Percentiles rank a stretch among this genome's conserved stretches.
phyloP scores from a whole-genome alignment of 768 basidiomycete species.

The Tylopilus sp. region DNA sequence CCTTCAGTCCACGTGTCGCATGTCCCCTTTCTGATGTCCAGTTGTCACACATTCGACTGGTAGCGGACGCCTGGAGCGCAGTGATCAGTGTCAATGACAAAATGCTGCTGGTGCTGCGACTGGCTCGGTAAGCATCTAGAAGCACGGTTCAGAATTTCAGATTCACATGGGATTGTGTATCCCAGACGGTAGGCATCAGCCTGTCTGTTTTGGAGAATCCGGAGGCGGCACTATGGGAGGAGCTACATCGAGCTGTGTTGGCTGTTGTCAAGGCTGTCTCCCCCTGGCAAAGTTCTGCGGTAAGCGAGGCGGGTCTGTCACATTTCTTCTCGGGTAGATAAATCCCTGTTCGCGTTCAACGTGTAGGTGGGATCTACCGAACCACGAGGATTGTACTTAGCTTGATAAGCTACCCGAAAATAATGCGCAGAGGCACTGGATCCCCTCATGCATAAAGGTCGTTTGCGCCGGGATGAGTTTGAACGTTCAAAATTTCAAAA shows the following conservation, averaged over 20 bases:
- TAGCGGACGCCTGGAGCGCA: background rate
- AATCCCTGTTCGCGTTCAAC: too few species aligned
- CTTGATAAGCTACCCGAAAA: too few species aligned
- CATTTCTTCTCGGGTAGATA: too few species aligned
- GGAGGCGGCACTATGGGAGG: background rate
- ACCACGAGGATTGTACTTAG: too few species aligned
- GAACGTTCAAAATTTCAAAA: too few species aligned
- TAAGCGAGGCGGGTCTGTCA: too few species aligned
- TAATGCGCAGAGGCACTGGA: too few species aligned
- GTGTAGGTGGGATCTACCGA: too few species aligned
- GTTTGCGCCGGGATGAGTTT: constrained; percentile 48
- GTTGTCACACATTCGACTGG: background rate
- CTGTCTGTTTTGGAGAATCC: background rate
- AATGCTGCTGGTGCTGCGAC: background rate
- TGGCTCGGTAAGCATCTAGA: background rate
- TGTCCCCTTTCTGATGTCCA: background rate
- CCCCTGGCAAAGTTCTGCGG: background rate
- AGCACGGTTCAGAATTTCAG: background rate
- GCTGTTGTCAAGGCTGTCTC: background rate
- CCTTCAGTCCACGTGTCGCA: background rate
- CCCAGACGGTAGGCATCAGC: background rate
- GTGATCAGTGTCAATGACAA: background rate
- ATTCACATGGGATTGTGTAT: background rate
- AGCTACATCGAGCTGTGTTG: background rate
- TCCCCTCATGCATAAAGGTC: too few species aligned